Base-by-base conservation (phyloP, 1,284 basidiomycete species). In the Earliella scabrosa region DNA sequence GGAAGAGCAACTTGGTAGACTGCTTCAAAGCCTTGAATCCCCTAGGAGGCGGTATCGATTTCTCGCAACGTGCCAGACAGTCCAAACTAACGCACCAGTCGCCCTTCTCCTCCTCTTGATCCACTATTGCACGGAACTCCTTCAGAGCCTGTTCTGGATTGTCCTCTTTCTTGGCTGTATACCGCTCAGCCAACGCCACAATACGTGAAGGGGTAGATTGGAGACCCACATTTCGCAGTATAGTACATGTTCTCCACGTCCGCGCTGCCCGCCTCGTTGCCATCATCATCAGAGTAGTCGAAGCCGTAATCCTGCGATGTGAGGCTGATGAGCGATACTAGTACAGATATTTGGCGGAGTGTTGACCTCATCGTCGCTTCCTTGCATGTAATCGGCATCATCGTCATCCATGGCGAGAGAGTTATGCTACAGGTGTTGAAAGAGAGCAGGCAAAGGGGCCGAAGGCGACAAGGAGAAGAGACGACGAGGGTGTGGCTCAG, bases 231-330 rank as follows among this genome's bases (percentile, higher is more conserved):
- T 73, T 99, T 99, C 11, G 97, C 97, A 49, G 90, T 92, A 75
- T 99, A 99, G 77, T 99, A 99, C 83, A 95, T 87, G 70, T 99
- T 99, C 79, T 99, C 97, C 43, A 98, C 87, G 72, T 98, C 96
- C n/a, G 89, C 92, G 56, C 86, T 91, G 38, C 84, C 92, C 10
- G 87, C 82, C 58, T 88, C 90, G 50, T 88, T 84, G 20, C 82
- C 94, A 34, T 92, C 92, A 34, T 91, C 93, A 58, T 95, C 95
- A 45, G 95, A 96, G 72, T 98, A 99, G 73, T 97, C 95, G 72
- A 98, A 98, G 67, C 88, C 94, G 75, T 98, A 98, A 71, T 97
- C 95, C 93, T 97, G 67, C 18, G 26, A 59, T 51, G 21, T 56
- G 21, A n/a, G 26, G 50, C 26, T 39, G 58, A 58, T 58, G 36